phyloP scores from a whole-genome alignment of 179 eudicot genomes.

The Drosera spatulata region DNA sequence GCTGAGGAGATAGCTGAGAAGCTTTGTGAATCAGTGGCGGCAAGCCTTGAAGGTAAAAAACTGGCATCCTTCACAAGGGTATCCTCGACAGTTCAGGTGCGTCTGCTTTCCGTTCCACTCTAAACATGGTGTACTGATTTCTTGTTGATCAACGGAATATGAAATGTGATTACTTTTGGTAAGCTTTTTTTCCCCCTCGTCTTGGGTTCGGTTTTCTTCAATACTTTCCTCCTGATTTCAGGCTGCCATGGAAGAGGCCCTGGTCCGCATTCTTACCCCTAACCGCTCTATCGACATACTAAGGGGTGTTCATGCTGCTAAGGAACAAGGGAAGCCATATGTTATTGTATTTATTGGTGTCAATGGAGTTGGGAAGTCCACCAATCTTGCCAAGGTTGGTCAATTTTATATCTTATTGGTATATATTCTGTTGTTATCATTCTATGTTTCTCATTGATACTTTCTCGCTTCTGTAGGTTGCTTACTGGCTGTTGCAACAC shows the following conservation, averaged over 20 bases:
- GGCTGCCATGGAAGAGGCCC: conserved; percentile 98
- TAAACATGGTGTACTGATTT: neutral
- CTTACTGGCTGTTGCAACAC: conserved; percentile 95
- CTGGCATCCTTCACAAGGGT: conserved; percentile 81
- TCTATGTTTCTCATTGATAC: neutral
- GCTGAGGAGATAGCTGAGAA: conserved; percentile 99
- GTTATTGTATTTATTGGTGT: conserved; percentile 99
- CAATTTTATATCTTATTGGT: neutral
- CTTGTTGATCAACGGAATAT: neutral
- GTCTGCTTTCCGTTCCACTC: conserved; percentile 3
- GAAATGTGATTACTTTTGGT: neutral
- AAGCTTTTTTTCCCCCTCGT: neutral
- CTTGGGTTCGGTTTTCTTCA: neutral
- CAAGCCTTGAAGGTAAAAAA: conserved; percentile 87
- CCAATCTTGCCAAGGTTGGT: conserved; percentile 93
- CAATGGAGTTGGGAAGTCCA: conserved; percentile 99
- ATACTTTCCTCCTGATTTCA: conserved; percentile 12
- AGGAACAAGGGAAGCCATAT: conserved; percentile 93
- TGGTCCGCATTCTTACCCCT: conserved; percentile 93
- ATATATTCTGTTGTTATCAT: conserved; percentile 1
- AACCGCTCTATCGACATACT: conserved; percentile 90
- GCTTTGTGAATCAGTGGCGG: conserved; percentile 96
- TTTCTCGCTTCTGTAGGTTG: conserved; percentile 33
- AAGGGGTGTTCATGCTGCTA: conserved; percentile 93
- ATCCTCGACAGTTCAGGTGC: conserved; percentile 87